Conservation (phyloP, 495 filamentous ascomycete genomes). For the Podospora anserina region DNA sequence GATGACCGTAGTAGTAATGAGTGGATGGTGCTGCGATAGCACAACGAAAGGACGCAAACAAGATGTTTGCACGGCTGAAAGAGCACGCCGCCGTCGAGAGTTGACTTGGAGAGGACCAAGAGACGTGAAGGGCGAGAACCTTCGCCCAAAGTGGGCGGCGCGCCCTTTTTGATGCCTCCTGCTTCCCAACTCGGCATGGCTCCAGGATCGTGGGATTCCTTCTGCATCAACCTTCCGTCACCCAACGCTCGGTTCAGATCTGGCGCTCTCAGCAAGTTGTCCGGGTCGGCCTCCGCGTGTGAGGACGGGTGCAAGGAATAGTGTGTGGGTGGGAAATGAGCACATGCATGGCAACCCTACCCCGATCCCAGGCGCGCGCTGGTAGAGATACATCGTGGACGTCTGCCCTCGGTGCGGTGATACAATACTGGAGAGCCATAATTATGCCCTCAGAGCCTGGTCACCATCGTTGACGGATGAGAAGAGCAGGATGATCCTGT, state of each 20-base stretch:
- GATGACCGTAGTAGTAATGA: slow-evolving; percentile 6
- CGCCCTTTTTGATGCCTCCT: slow-evolving; percentile 19
- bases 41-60: slow-evolving; percentile 50
- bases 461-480: background rate
- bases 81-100: slow-evolving; percentile 36
- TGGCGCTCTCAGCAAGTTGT: background rate
- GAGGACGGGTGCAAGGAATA: background rate
- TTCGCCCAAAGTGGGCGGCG: slow-evolving; percentile 14
- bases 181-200: slow-evolving; percentile 1
- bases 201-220: slow-evolving; percentile 2
- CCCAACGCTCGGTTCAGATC: background rate
- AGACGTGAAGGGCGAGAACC: slow-evolving; percentile 16
- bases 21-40: slow-evolving; percentile 22
- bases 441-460: background rate
- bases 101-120: slow-evolving; percentile 32
- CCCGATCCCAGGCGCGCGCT: background rate
- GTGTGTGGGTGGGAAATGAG: slow-evolving; percentile 12
- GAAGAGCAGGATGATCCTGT: background rate
- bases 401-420: background rate
- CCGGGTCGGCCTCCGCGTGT: background rate
- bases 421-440: background rate
- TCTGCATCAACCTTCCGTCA: background rate
- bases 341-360: slow-evolving; percentile 11
- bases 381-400: background rate
- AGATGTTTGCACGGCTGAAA: slow-evolving; percentile 40